These are phyloP conservation scores for Mortierella polycephala DNA, from an alignment of 371 early-diverging fungal species.

Conservation along the genomic window DNA sequence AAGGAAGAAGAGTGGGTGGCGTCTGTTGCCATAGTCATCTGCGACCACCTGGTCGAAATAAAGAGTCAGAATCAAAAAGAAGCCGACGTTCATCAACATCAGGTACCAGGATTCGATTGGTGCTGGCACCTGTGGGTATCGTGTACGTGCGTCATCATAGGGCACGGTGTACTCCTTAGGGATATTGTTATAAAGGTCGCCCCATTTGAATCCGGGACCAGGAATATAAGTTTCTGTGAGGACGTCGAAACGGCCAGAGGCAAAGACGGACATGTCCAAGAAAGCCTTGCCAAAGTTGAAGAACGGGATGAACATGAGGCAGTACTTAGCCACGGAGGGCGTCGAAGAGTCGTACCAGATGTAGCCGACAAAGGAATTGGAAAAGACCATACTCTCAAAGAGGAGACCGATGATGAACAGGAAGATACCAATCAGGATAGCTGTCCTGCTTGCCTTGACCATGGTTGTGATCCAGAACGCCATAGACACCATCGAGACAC, in stretches of 20 bases:
- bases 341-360: constrained; percentile 71
- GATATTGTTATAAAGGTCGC: constrained; percentile 59
- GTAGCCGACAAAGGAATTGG: constrained; percentile 65
- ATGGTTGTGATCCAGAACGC: constrained; percentile 77
- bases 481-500: constrained; percentile 73
- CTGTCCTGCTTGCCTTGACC: constrained; percentile 53
- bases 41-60: constrained; percentile 77
- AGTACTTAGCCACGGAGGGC: constrained; percentile 32
- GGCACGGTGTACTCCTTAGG: constrained; percentile 58
- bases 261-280: constrained; percentile 69
- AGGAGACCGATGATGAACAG: constrained; percentile 77
- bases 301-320: constrained; percentile 71
- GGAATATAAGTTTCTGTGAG: constrained; percentile 68
- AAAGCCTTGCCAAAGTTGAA: constrained; percentile 82
- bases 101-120: constrained; percentile 67
- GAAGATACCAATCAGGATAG: constrained; percentile 73
- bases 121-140: constrained; percentile 62
- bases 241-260: constrained; percentile 68
- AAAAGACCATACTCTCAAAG: constrained; percentile 76
- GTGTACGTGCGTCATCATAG: constrained; percentile 55
- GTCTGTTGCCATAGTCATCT: constrained; percentile 71
- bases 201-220: constrained; percentile 71
- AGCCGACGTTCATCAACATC: constrained; percentile 66
- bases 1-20: constrained; percentile 68
- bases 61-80: constrained; percentile 66